Evolutionary conservation across 2,329 filamentous ascomycete species (phyloP).

Genomic region (Sporothrix brasiliensis): DNA sequence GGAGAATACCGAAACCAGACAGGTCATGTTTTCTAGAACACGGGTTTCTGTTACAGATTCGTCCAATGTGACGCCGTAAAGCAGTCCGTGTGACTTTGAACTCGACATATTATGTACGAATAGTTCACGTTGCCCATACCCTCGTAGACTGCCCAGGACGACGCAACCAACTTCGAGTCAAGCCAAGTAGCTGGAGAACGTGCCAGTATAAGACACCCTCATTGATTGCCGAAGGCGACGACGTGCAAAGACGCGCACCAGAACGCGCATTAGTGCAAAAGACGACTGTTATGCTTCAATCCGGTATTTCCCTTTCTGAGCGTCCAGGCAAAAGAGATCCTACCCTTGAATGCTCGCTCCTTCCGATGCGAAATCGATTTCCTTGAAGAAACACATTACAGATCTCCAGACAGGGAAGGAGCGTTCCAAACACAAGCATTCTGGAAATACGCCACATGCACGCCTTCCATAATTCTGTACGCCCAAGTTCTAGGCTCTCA

Average conservation of each 20-base stretch:
- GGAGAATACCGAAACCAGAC: neutral
- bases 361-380: slow-evolving; percentile 8
- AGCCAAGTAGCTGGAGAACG: neutral
- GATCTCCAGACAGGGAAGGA: slow-evolving; percentile 10
- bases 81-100: neutral
- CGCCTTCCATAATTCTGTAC: neutral
- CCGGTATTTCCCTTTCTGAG: slow-evolving; percentile 1
- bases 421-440: neutral
- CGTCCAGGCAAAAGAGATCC: too few species aligned
- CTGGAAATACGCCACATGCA: slow-evolving; percentile 4
- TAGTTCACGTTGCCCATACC: neutral
- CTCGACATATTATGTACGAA: neutral
- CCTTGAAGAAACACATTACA: slow-evolving; percentile 14
- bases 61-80: neutral
- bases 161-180: neutral
- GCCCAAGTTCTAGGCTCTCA: neutral
- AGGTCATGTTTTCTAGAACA: neutral
- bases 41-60: neutral
- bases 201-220: slow-evolving; percentile 7
- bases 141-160: neutral
- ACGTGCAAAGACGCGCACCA: neutral
- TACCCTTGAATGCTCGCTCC: neutral
- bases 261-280: neutral
- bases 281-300: neutral
- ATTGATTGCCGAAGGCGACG: neutral